Percentiles rank a stretch among this genome's conserved stretches.
phyloP scores from a whole-genome alignment of 2,329 filamentous ascomycete genomes.

The Juglanconis oblonga region DNA sequence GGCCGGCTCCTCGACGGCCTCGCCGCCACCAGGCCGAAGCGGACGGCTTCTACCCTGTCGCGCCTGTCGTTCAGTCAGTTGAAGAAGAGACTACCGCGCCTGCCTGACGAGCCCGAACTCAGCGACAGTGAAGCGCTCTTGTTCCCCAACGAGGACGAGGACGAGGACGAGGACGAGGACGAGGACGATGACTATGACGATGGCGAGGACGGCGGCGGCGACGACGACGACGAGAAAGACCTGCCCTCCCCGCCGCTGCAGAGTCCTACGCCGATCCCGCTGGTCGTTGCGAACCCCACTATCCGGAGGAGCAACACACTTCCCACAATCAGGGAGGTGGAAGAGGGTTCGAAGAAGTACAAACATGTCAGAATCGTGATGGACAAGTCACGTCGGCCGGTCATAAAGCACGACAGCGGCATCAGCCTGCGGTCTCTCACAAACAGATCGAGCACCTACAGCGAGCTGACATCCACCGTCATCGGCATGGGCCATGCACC shows the following conservation, averaged over 20 bases:
- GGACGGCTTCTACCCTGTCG: constrained; percentile 1
- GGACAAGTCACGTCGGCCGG: background rate
- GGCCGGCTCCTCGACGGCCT: constrained; percentile 1
- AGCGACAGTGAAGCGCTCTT: background rate
- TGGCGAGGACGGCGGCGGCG: background rate
- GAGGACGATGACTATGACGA: constrained; percentile 4
- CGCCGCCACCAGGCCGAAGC: background rate
- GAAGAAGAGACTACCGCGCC: background rate
- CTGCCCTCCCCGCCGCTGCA: background rate
- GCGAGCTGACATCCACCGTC: constrained; percentile 1
- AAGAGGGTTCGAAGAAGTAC: background rate
- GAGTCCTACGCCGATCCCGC: background rate
- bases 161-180: background rate
- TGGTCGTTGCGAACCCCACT: background rate
- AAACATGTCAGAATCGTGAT: background rate
- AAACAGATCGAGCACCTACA: constrained; percentile 3
- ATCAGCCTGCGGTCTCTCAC: background rate
- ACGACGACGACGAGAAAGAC: constrained; percentile 1
- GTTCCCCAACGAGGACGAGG: constrained; percentile 1
- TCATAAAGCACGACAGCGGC: background rate
- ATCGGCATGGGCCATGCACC: background rate
- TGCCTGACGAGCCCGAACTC: background rate
- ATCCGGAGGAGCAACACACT: background rate
- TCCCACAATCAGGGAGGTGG: constrained; percentile 8
- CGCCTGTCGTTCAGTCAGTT: background rate